Base-by-base conservation (phyloP, 1,284 basidiomycete genomes). In the Ganoderma multipileum region DNA sequence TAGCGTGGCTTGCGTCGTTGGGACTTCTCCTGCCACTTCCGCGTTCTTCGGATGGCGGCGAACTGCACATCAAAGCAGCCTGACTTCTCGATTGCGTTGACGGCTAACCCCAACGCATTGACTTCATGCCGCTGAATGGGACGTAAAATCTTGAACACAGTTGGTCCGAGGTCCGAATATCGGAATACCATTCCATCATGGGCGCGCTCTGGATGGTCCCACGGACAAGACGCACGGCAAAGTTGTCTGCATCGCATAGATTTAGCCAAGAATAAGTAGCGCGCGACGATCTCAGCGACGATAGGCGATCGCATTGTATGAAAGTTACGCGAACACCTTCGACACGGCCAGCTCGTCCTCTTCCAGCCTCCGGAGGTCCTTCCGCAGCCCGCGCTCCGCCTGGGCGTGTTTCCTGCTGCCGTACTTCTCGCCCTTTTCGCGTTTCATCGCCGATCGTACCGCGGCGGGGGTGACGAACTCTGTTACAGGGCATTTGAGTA, bases 401-500 rank as follows among this genome's bases (percentile, higher is more conserved):
- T 95, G 85, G n/a, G 89, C 91, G 64, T 92, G 87, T 81, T 96
- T 96, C 71, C 96, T 87, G 64, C 85, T 83, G 66, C 89, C 88
- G 80, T 98, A 98, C 80, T 90, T 94, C 67, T 88, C 84, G 3
- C 95, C 96, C 79, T 92, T 90, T 74, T 89, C 89, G 72, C 90
- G 86, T 78, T 90, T 91, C 64, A 89, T 78, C 11, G 89, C 85
- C 30, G 92, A 92, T 33, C 96, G 91, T 28, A 94, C 87, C 5
- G 94, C 91, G 18, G 95, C 88, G 9, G 97, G 97, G 8, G 95
- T 93, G 60, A 98, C 85, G 78, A 97, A 98, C 85, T 97, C 97
- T 95, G 77, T 41, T 12, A 74, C 18, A 42, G 18, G 5, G 55
- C 12, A 60, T 20, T 61, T 68, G 44, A 57, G n/a, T 1, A 63